These are phyloP conservation scores for Chimonanthus salicifolius DNA, from an alignment of 164 flowering plant species.

Conservation along the genomic window DNA sequence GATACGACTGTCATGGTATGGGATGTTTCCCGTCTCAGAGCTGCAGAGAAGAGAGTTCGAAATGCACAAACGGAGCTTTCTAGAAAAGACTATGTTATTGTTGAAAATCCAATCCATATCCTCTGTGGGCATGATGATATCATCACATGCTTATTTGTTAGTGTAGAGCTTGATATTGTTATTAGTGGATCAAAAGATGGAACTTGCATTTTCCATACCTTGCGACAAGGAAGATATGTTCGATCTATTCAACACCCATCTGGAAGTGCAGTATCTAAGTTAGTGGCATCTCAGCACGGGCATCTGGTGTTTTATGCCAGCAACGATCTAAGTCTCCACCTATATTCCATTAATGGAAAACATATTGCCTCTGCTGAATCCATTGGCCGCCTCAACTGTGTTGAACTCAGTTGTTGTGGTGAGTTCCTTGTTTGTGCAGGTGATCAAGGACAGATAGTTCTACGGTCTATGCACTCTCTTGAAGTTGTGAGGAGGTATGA, in stretches of 20 bases:
- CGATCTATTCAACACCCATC: conserved; percentile 84
- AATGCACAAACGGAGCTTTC: conserved; percentile 50
- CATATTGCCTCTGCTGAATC: conserved; percentile 78
- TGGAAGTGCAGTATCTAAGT: conserved; percentile 73
- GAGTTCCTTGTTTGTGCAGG: conserved; percentile 91
- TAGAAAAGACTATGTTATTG: conserved; percentile 61
- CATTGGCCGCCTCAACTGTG: conserved; percentile 83
- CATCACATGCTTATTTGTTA: conserved; percentile 81
- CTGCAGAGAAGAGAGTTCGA: conserved; percentile 55
- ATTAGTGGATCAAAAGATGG: conserved; percentile 99
- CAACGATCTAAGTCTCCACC: conserved; percentile 82
- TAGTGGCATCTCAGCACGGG: conserved; percentile 85
- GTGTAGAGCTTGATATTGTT: conserved; percentile 86
- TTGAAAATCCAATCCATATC: conserved; percentile 84
- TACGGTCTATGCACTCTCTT: conserved; percentile 87
- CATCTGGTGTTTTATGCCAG: conserved; percentile 68
- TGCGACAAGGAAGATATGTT: conserved; percentile 82
- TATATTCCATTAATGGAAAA: conserved; percentile 87
- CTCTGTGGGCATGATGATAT: conserved; percentile 98
- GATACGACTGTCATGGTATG: conserved; percentile 99
- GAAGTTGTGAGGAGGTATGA: conserved; percentile 64
- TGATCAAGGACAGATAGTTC: conserved; percentile 90
- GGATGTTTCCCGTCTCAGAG: conserved; percentile 57
- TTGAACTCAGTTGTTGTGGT: conserved; percentile 82
- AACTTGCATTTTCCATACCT: conserved; percentile 84